These are phyloP conservation scores for Diplodia mutila DNA, from an alignment of 2,329 filamentous ascomycete genomes.

Conservation along the genomic window DNA sequence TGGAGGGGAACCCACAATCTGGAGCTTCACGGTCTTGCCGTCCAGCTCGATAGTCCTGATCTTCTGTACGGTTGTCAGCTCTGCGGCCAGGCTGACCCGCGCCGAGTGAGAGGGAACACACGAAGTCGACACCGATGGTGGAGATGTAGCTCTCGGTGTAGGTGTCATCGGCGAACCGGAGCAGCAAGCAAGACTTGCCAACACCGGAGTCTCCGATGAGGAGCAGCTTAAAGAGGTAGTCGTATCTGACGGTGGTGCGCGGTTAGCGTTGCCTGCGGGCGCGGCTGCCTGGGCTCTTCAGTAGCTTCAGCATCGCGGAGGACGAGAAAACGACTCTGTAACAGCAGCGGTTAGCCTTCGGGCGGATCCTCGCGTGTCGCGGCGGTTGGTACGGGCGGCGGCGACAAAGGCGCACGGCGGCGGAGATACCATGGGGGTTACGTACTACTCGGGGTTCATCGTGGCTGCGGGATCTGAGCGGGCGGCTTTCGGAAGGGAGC, in stretches of 20 bases:
- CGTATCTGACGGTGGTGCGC: slow-evolving; percentile 73
- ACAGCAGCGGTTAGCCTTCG: slow-evolving; percentile 10
- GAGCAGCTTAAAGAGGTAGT: slow-evolving; percentile 99
- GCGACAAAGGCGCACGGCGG: slow-evolving; percentile 26
- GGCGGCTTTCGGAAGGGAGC: slow-evolving; percentile 9
- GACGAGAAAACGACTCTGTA: slow-evolving; percentile 16
- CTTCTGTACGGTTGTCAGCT: slow-evolving; percentile 68
- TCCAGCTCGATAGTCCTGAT: slow-evolving; percentile 99
- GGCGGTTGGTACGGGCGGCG: slow-evolving; percentile 1
- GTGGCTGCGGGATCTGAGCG: slow-evolving; percentile 47
- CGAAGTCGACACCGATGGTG: slow-evolving; percentile 98
- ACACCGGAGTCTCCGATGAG: slow-evolving; percentile 99
- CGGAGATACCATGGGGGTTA: slow-evolving; percentile 39
- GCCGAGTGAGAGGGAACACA: slow-evolving; percentile 56
- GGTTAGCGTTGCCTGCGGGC: slow-evolving; percentile 17
- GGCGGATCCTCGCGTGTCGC: neutral
- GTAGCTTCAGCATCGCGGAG: slow-evolving; percentile 3
- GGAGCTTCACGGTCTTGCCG: slow-evolving; percentile 99
- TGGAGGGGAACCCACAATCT: slow-evolving; percentile 73
- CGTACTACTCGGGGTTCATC: slow-evolving; percentile 94
- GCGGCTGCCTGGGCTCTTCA: slow-evolving; percentile 10
- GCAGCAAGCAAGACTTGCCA: slow-evolving; percentile 97
- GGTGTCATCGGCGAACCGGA: slow-evolving; percentile 98
- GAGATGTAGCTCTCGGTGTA: slow-evolving; percentile 99
- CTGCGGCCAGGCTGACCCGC: slow-evolving; percentile 25